These are phyloP conservation scores for Suillus fuscotomentosus DNA, from an alignment of 768 basidiomycete genomes.

Conservation along the genomic window DNA sequence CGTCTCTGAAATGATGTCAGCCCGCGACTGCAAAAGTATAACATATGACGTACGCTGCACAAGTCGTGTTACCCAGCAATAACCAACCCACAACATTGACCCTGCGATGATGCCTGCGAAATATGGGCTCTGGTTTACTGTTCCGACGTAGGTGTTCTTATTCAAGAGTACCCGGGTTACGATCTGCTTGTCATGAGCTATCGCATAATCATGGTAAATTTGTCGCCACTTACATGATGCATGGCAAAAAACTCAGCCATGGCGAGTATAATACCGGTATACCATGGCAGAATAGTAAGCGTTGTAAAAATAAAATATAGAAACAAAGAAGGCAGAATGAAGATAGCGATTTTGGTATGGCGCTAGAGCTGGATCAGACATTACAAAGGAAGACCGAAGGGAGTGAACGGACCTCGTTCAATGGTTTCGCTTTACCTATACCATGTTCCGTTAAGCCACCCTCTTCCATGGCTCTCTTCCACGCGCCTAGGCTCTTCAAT, in stretches of 20 bases:
- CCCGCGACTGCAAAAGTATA: neutral
- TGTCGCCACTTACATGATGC: slow-evolving; percentile 76
- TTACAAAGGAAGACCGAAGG: neutral
- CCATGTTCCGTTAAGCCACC: slow-evolving; percentile 82
- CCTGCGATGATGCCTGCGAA: slow-evolving; percentile 88
- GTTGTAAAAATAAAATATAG: slow-evolving; percentile 85
- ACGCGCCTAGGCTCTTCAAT: slow-evolving; percentile 87
- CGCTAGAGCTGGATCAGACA: slow-evolving; percentile 41
- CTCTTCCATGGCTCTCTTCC: slow-evolving; percentile 86
- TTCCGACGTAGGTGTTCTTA: slow-evolving; percentile 77
- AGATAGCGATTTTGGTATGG: slow-evolving; percentile 80
- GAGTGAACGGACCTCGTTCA: slow-evolving; percentile 64
- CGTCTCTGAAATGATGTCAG: slow-evolving; percentile 49
- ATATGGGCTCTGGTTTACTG: slow-evolving; percentile 85
- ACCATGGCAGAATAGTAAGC: slow-evolving; percentile 83
- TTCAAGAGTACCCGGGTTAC: slow-evolving; percentile 86
- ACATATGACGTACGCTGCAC: slow-evolving; percentile 53
- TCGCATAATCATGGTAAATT: slow-evolving; percentile 1
- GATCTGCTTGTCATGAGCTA: slow-evolving; percentile 43
- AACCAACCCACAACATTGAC: slow-evolving; percentile 85
- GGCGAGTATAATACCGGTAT: slow-evolving; percentile 80
- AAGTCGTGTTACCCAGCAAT: slow-evolving; percentile 77
- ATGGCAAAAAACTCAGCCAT: slow-evolving; percentile 87
- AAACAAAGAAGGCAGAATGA: slow-evolving; percentile 73
- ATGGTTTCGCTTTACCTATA: slow-evolving; percentile 56